Base-by-base conservation (phyloP, 805 yeast genomes). In the Tetrapisispora nanseiensis region DNA sequence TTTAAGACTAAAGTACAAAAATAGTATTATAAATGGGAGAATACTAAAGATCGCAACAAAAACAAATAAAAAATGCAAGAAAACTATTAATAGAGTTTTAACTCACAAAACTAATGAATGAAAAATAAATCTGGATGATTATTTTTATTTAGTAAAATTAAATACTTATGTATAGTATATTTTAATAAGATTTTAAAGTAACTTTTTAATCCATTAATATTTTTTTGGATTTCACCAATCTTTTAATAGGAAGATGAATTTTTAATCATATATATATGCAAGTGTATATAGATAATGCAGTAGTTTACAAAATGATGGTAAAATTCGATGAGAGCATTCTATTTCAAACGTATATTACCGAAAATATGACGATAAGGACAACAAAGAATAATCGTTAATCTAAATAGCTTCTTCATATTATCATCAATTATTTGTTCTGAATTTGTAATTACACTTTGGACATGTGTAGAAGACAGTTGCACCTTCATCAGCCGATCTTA, bases 401-500 rank as follows among this genome's bases (percentile, higher is more conserved):
- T 10, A 6, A 31, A 31, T 31, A 13, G 18, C 16, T 16, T 11
- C 15, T n/a, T 28, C 16, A 16, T 4, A 16, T 4, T 30, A 7
- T 18, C n/a, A 5, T 61, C 55, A 90, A 62, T 92, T 92, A 64
- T 92, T 90, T 29, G 96, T 89, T 70, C 97, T 82, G 71, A 85
- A 89, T 56, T 86, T 79, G 73, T 90, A 86, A 33, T 89, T 87
- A 74, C 99, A 92, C 33, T 75, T 68, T 1, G 95, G 82, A 70
- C 98, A 92, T 1, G 98, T 90, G 68, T 92, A 94, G 62, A 92
- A 92, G 28, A 92, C 97, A 9, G 99, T 92, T 23, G 98, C 95
- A 74, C 98, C 99, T 74, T 92, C 99, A 73, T 92, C 99, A 1
- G 98, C 99, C 42, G 95, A 84, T 68, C 99, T 80, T 54, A 92